Base-by-base conservation (phyloP, 2,329 filamentous ascomycete genomes). In the Penicillium sp. region DNA sequence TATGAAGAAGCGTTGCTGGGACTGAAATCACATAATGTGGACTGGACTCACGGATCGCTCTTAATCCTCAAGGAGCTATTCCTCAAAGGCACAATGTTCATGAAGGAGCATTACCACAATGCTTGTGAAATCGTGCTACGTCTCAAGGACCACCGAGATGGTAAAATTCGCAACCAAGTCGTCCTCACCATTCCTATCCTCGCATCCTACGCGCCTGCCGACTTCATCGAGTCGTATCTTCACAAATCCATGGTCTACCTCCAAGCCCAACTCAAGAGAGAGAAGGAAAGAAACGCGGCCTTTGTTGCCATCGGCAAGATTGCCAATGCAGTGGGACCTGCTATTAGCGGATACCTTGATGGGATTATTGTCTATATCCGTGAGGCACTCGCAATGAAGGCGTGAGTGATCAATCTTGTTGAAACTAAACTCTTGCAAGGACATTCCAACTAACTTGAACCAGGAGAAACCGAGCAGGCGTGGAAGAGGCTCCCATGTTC, bases 231-330 rank as follows among this genome's bases (percentile, higher is more conserved):
- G 63, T 87, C 86, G 33, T 96, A 96, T 75, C 83, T 99, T 3
- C 93, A 97, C 75, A 91, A 92, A 70, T 98, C 96, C 77, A 99
- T 99, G 95, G 86, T 96, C 16, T 96, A 97, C 72, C 84, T 99
- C 5, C 94, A 96, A 60, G 88, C 90, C 35, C 92, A 98, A 80
- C 83, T 99, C 37, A 96, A 97, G 79, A 92, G 94, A 72, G 92
- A 96, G 63, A 96, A 95, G 76, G 93, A 98, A 72, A 85, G 92
- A 24, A 96, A 96, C 71, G 89, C 96, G 66, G 93, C 95, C 2
- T 99, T 99, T 71, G 84, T 96, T 50, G 95, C 95, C 14, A 97
- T 99, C 66, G 95, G 95, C 35, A 93, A 96, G 73, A 92, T 99
- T 69, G 94, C 95, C 51, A 96, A 96, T 76, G 94, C 95, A 0